Percentiles rank a stretch among this genome's conserved stretches.
Evolutionary conservation across 371 early-diverging fungal species (phyloP).

Genomic region (Apophysomyces ossiformis): DNA sequence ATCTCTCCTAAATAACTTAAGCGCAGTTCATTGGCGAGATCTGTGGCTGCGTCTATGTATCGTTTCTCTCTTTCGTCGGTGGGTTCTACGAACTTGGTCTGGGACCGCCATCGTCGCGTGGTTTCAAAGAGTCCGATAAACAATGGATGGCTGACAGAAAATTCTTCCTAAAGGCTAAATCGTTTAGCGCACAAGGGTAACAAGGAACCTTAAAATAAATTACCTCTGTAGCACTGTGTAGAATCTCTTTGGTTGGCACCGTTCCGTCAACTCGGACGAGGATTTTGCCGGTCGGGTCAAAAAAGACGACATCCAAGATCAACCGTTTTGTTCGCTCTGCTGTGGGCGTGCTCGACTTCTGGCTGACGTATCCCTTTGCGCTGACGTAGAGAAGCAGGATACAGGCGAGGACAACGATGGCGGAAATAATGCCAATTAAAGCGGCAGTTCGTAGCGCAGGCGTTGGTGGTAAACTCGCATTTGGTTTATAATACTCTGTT

Average conservation of each 20-base stretch:
- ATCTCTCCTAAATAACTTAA: slow-evolving; percentile 29
- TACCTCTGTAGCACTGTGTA: slow-evolving; percentile 8
- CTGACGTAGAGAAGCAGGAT: slow-evolving; percentile 29
- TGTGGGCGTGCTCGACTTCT: slow-evolving; percentile 1
- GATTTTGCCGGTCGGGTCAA: slow-evolving; percentile 42
- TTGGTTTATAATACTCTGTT: slow-evolving; percentile 34
- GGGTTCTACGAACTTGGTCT: slow-evolving; percentile 3
- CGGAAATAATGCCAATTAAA: slow-evolving; percentile 44
- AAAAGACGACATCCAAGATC: slow-evolving; percentile 39
- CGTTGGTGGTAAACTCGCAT: slow-evolving; percentile 23
- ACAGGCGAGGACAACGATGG: slow-evolving; percentile 42
- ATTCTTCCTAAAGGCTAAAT: slow-evolving; percentile 13
- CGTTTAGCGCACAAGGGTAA: background rate
- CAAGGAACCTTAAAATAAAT: background rate
- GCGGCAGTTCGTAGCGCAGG: slow-evolving; percentile 31
- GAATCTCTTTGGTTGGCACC: slow-evolving; percentile 37
- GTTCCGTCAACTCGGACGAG: slow-evolving; percentile 48
- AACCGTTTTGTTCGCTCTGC: slow-evolving; percentile 25
- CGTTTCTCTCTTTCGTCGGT: slow-evolving; percentile 3
- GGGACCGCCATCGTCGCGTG: slow-evolving; percentile 20
- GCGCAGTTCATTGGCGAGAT: slow-evolving; percentile 32
- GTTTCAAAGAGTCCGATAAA: slow-evolving; percentile 31
- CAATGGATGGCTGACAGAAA: slow-evolving; percentile 33
- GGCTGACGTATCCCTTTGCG: background rate
- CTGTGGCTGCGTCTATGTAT: slow-evolving; percentile 18